phyloP scores from a whole-genome alignment of 2,329 filamentous ascomycete genomes.

The Xylariaceae sp. region DNA sequence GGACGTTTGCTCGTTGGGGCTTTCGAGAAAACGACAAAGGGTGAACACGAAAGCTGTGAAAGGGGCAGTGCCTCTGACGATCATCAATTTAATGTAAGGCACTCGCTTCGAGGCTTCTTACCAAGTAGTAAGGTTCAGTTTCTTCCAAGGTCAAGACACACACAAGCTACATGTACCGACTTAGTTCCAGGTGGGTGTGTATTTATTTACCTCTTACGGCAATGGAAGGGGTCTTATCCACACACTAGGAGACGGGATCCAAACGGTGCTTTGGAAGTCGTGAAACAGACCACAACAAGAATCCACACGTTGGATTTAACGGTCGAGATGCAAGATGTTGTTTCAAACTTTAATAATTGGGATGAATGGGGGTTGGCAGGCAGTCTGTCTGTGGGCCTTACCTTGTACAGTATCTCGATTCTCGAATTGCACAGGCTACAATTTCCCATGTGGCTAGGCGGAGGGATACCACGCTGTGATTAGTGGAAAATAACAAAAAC shows the following conservation, averaged over 20 bases:
- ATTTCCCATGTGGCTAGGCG: neutral
- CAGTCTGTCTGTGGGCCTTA: conserved; percentile 1
- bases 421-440: neutral
- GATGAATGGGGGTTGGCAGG: conserved; percentile 5
- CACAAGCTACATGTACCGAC: too few species aligned
- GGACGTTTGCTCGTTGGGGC: too few species aligned
- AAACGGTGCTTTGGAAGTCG: conserved; percentile 19
- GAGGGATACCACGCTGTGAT: neutral
- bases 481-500: too few species aligned
- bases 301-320: neutral
- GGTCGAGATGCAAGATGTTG: conserved; percentile 11
- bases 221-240: conserved; percentile 13
- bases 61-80: too few species aligned
- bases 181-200: too few species aligned
- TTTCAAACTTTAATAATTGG: neutral
- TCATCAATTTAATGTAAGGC: too few species aligned
- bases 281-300: conserved; percentile 21
- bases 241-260: conserved; percentile 15
- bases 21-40: too few species aligned
- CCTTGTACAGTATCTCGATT: neutral
- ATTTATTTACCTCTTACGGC: too few species aligned
- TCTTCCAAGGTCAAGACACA: too few species aligned
- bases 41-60: too few species aligned
- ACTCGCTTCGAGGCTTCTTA: too few species aligned
- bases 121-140: too few species aligned